These are phyloP conservation scores for Lathyrus sativus DNA, from an alignment of 306 rosid genomes.

Conservation along the genomic window DNA sequence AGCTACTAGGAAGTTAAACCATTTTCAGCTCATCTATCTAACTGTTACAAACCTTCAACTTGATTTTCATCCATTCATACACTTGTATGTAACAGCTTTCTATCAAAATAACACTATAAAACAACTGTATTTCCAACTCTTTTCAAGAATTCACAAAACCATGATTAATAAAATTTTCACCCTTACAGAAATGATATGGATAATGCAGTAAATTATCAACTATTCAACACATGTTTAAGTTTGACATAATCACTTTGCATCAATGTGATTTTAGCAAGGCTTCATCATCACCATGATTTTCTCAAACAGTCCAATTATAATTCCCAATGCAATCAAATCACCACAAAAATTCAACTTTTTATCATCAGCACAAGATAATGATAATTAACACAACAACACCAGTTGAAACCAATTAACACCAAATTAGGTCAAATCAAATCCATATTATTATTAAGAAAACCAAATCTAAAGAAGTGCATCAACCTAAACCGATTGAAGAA, in stretches of 20 bases:
- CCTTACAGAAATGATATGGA: background rate
- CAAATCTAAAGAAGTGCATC: background rate
- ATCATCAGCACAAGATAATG: background rate
- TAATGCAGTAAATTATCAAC: background rate
- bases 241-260: no score
- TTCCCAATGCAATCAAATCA: conserved; percentile 22
- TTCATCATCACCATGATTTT: no score
- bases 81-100: no score
- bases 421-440: conserved; percentile 5
- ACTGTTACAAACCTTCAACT: background rate
- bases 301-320: background rate
- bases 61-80: no score
- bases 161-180: no score
- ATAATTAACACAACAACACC: background rate
- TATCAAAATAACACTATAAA: no score
- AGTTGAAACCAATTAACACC: background rate
- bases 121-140: background rate
- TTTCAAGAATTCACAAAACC: no score
- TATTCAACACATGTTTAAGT: background rate
- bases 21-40: conserved; percentile 3
- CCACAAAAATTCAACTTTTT: background rate
- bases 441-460: conserved; percentile 23
- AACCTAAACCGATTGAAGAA: conserved; percentile 25
- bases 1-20: background rate
- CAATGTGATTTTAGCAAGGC: no score